phyloP scores from a whole-genome alignment of 192 early-diverging fungal species.

The Geosiphon pyriformis region DNA sequence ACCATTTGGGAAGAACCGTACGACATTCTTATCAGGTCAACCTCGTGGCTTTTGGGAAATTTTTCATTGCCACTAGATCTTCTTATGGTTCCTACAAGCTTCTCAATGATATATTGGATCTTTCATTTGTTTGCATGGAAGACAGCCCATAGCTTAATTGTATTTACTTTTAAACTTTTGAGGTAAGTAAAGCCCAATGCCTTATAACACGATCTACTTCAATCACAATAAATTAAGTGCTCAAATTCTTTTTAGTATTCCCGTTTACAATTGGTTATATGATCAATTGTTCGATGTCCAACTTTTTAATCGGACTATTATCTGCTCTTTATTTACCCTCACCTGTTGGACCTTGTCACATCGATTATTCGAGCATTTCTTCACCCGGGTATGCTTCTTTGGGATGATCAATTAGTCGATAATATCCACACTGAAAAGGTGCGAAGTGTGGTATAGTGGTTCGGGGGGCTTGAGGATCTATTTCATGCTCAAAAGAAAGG shows the following conservation, averaged over 20 bases:
- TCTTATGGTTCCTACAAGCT: background rate
- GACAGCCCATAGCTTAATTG: background rate
- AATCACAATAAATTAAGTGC: no score
- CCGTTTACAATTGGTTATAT: background rate
- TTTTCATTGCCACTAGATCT: background rate
- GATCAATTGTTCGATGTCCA: background rate
- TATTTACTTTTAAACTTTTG: background rate
- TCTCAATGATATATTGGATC: background rate
- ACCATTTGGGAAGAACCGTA: background rate
- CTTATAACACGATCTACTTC: no score
- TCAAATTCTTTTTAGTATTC: background rate
- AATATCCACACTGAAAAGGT: background rate
- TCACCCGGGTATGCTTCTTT: background rate
- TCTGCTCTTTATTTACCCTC: background rate
- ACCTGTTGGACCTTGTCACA: background rate
- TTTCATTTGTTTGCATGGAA: background rate
- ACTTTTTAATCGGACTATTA: background rate
- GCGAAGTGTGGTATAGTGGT: background rate
- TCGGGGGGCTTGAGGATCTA: background rate
- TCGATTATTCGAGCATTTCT: background rate
- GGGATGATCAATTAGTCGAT: background rate
- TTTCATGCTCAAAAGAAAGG: no score
- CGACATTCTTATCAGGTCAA: background rate
- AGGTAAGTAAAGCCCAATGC: background rate
- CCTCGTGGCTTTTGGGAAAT: background rate